Conservation (phyloP, 2,329 filamentous ascomycete species). For the Scedosporium aurantiacum region DNA sequence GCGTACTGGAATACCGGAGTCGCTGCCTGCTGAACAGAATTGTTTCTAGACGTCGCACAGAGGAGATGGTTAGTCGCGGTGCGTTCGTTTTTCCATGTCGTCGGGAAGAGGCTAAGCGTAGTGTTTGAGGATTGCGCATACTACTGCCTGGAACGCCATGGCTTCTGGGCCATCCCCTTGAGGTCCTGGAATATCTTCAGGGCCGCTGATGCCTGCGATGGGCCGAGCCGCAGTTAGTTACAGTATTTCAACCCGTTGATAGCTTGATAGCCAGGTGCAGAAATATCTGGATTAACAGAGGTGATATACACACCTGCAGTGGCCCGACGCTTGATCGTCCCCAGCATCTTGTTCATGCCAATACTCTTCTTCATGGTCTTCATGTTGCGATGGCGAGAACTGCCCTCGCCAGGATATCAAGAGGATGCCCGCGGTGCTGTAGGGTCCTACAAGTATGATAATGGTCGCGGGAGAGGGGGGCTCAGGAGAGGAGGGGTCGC, state of each 20-base stretch:
- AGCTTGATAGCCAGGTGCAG: slow-evolving; percentile 6
- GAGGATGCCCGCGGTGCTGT: no score
- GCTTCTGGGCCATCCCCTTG: neutral
- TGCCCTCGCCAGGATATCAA: neutral
- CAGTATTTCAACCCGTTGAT: neutral
- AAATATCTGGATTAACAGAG: neutral
- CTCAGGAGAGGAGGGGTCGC: no score
- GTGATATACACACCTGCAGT: slow-evolving; percentile 14
- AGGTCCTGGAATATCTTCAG: neutral
- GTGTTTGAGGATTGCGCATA: neutral
- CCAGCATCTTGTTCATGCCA: slow-evolving; percentile 45
- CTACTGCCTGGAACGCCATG: neutral
- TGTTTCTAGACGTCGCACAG: slow-evolving; percentile 42
- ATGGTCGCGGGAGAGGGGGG: no score
- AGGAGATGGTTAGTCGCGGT: neutral
- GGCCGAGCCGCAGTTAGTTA: no score
- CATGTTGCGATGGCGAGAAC: slow-evolving; percentile 17
- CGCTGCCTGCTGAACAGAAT: slow-evolving; percentile 63
- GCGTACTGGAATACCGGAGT: slow-evolving; percentile 17
- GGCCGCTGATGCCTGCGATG: neutral
- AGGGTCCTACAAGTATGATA: no score
- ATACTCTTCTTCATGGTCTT: slow-evolving; percentile 43
- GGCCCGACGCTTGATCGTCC: slow-evolving; percentile 40
- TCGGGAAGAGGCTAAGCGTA: neutral
- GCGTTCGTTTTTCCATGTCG: neutral